These are phyloP conservation scores for Pseudoturritis turrita DNA, from an alignment of 345 rosid species.

Conservation along the genomic window DNA sequence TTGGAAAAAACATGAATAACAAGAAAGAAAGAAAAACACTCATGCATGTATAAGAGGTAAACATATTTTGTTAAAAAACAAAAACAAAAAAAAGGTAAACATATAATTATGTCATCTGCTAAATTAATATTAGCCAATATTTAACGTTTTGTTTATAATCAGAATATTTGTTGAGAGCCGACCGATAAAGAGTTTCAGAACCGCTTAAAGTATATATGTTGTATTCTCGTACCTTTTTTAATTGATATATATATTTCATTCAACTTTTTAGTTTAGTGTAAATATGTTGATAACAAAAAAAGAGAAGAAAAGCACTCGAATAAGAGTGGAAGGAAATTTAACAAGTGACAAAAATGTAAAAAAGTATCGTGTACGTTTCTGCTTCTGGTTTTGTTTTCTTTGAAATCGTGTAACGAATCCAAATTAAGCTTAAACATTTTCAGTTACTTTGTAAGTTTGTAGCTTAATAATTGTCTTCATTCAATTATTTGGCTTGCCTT, in stretches of 20 bases:
- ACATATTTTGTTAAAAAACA: too few species aligned
- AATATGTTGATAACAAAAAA: neutral
- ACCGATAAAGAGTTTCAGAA: neutral
- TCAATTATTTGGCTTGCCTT: neutral
- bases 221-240: neutral
- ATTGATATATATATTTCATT: too few species aligned
- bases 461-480: neutral
- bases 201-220: neutral
- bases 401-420: neutral
- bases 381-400: neutral
- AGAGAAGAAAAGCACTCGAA: neutral
- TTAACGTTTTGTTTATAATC: too few species aligned
- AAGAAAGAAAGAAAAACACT: too few species aligned
- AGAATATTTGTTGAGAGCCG: neutral
- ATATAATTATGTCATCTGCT: too few species aligned
- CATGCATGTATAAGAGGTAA: too few species aligned
- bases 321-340: neutral
- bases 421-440: neutral
- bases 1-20: too few species aligned
- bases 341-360: neutral
- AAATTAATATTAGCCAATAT: too few species aligned
- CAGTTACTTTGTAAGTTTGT: constrained; percentile 5
- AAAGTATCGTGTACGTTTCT: neutral
- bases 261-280: neutral
- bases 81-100: too few species aligned